Percentiles rank a stretch among this genome's conserved stretches.
Conservation (phyloP, 106 monocot genomes). For the Acorus gramineus region DNA sequence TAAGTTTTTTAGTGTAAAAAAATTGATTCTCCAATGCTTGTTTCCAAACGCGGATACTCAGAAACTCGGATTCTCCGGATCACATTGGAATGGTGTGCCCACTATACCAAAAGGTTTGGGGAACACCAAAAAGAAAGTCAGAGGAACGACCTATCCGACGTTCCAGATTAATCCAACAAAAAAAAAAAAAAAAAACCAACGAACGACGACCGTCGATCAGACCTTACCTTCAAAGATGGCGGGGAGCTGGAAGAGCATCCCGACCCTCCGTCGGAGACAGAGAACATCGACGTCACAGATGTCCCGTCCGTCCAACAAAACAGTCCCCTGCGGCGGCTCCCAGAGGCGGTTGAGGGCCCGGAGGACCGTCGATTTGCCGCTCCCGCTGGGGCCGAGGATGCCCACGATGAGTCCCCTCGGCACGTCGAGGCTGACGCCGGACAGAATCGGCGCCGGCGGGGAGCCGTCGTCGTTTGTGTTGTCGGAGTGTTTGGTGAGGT, state of each 20-base stretch:
- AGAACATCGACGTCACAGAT: slow-evolving; percentile 58
- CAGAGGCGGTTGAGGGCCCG: slow-evolving; percentile 86
- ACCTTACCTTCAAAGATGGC: slow-evolving; percentile 59
- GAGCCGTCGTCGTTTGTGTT: slow-evolving; percentile 15
- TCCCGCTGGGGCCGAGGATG: slow-evolving; percentile 85
- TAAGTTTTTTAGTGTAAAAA: no score
- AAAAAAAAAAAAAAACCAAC: background rate
- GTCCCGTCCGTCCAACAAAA: slow-evolving; percentile 68
- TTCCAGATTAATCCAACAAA: no score
- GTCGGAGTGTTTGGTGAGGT: slow-evolving; percentile 33
- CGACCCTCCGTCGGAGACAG: slow-evolving; percentile 70
- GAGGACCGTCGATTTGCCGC: slow-evolving; percentile 88
- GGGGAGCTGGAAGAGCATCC: slow-evolving; percentile 94
- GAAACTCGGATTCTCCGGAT: no score
- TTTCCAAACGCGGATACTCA: no score
- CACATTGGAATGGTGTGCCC: no score
- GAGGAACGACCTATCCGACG: no score
- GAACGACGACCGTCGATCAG: background rate
- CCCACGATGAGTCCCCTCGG: slow-evolving; percentile 49
- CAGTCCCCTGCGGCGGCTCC: slow-evolving; percentile 58
- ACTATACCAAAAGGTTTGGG: no score
- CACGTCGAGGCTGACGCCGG: slow-evolving; percentile 45
- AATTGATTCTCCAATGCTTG: no score
- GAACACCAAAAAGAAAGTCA: no score
- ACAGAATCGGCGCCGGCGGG: slow-evolving; percentile 23